Percentiles rank a stretch among this genome's conserved stretches.
Conservation (phyloP, 2,329 filamentous ascomycete species). For the Cytospora chrysosperma region DNA sequence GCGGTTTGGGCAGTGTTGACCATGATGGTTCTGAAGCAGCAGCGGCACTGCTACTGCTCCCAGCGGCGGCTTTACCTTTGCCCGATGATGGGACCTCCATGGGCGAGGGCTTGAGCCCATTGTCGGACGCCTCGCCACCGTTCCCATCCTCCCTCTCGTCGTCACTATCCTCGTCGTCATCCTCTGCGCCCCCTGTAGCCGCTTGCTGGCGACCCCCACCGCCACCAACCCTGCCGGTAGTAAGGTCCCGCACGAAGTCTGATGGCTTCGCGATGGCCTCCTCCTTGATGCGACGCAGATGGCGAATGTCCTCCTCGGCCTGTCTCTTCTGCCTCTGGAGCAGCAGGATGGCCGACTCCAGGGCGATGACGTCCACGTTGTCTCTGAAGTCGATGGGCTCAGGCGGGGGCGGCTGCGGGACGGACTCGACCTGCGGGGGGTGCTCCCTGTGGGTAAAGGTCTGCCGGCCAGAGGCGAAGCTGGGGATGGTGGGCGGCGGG, state of each 20-base stretch:
- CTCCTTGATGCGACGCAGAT: conserved; percentile 67
- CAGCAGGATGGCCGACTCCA: conserved; percentile 81
- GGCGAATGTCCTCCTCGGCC: conserved; percentile 71
- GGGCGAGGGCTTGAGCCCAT: conserved; percentile 14
- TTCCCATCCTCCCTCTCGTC: conserved; percentile 25
- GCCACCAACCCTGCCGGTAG: conserved; percentile 56
- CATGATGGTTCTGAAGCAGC: conserved; percentile 43
- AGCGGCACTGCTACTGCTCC: conserved; percentile 28
- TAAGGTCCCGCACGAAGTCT: conserved; percentile 68
- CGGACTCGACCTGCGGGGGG: conserved; percentile 35
- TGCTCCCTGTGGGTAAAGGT: conserved; percentile 47
- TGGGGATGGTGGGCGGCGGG: conserved; percentile 24
- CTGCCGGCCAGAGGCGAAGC: conserved; percentile 36
- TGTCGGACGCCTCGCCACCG: conserved; percentile 7
- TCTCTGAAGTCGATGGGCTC: conserved; percentile 56
- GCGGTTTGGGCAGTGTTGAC: conserved; percentile 68
- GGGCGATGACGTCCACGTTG: conserved; percentile 84
- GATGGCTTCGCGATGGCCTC: conserved; percentile 70
- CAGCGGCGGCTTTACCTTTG: conserved; percentile 24
- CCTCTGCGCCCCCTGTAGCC: conserved; percentile 31
- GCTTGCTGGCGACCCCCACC: conserved; percentile 29
- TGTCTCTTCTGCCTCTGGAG: conserved; percentile 82
- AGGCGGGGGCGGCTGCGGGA: conserved; percentile 45
- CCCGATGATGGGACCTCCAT: conserved; percentile 19
- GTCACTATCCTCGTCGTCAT: conserved; percentile 34